phyloP scores from a whole-genome alignment of 2,329 filamentous ascomycete species.

The Fusarium coffeatum region DNA sequence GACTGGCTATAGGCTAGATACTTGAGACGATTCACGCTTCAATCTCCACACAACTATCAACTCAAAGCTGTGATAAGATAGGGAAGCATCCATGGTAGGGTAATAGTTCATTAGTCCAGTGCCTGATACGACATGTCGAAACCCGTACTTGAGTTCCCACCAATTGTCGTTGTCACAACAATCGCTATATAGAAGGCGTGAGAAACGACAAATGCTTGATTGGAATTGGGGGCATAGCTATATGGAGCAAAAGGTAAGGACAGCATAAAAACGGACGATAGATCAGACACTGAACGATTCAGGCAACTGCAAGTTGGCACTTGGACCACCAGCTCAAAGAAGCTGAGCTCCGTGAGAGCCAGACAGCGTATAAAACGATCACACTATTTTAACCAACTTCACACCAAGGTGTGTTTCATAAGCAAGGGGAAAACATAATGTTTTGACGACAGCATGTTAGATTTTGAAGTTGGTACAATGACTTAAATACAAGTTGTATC shows the following conservation, averaged over 20 bases:
- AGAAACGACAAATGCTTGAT: neutral
- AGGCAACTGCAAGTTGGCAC: constrained; percentile 21
- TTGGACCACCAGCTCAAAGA: constrained; percentile 21
- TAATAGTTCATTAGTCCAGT: constrained; percentile 5
- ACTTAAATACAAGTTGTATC: neutral
- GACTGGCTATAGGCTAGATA: constrained; percentile 9
- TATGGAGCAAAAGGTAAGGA: neutral
- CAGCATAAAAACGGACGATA: constrained; percentile 31
- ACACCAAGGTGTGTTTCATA: too few relatives aligned
- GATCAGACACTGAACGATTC: constrained; percentile 36
- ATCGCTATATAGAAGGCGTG: neutral
- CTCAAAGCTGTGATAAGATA: constrained; percentile 29
- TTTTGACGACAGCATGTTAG: neutral
- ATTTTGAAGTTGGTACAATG: neutral
- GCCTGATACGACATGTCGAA: constrained; percentile 20
- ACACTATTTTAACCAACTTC: neutral
- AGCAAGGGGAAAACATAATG: neutral
- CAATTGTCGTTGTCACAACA: neutral
- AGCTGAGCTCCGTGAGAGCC: neutral
- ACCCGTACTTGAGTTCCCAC: neutral
- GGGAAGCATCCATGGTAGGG: neutral
- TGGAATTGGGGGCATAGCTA: neutral
- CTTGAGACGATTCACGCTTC: constrained; percentile 40
- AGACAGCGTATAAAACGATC: neutral
- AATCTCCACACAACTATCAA: constrained; percentile 25